Evolutionary conservation across 306 rosid species (phyloP), one percentile per base, ranked within the genome.

Genomic region (Begonia peltatifolia): DNA sequence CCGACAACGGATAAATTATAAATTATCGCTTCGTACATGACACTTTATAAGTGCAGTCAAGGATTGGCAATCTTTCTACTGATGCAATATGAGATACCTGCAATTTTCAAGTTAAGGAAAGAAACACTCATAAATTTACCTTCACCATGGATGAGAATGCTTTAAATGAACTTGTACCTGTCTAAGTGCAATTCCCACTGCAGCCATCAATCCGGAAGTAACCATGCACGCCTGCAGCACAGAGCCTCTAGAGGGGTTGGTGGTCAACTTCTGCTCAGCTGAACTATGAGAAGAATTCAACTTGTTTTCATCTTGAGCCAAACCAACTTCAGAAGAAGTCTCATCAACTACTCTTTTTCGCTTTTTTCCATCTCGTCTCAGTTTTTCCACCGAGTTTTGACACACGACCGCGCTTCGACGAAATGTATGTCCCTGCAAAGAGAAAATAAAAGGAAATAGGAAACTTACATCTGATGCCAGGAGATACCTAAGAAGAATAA

Each of bases 201-300:
- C 81, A n/a, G 84, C 84, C 52, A 85, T 80, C 22, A 86, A 68
- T 60, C 71, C 80, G 9, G 86, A 85, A 73, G 97, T 85, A 63
- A 71, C 47, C 2, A 69, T 69, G 70, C 94, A 90, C 54, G 95
- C 95, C 72, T 74, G 90, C 66, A 90, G 82, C 58, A 90, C 97
- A 15, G 66, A 52, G 67, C 53, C 64, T 58, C 97, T 80, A 12
- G 95, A 73, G 49, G 94, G 74, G 42, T 71, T 6, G 11, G 46
- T 68, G 52, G 52, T 63, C 55, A 52, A 56, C 47, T 62, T 71
- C 58, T 71, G 70, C n/a, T 55, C 57, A 65, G 54, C 42, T 50
- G 78, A 72, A 68, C 58, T 41, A 66, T 70, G 71, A 52, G 61
- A 59, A 65, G 69, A 30, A 56, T 62, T 46, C 23, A 50, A 63